Evolutionary conservation across 441 rosid species (phyloP).

Genomic region (Arabidopsis lyrata): DNA sequence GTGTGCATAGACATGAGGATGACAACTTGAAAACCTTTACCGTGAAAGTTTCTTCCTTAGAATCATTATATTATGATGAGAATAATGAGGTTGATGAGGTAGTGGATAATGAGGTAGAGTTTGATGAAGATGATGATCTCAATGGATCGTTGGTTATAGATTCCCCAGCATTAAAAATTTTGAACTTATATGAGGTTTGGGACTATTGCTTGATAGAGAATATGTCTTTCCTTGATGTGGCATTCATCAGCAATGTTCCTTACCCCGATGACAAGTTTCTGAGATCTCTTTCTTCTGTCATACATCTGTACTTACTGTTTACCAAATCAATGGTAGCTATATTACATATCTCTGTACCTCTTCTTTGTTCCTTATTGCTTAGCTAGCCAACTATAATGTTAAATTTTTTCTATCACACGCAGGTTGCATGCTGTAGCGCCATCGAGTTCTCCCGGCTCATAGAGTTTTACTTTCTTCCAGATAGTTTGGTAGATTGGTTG

Average conservation of each 20-base stretch:
- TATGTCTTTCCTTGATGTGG: background rate
- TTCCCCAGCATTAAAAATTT: background rate
- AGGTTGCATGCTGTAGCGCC: background rate
- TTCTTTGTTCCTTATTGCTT: background rate
- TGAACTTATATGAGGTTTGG: background rate
- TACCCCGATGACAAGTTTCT: background rate
- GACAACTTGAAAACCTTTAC: conserved; percentile 9
- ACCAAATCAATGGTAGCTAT: background rate
- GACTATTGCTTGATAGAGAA: background rate
- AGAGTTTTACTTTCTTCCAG: background rate
- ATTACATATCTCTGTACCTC: background rate
- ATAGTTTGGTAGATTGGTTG: background rate
- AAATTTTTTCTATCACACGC: background rate
- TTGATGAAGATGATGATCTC: background rate
- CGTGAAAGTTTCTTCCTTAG: conserved; percentile 3
- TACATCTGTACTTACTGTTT: background rate
- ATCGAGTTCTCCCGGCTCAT: background rate
- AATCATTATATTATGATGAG: background rate
- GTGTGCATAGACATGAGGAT: background rate
- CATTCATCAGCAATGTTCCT: fast-evolving
- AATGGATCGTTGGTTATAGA: background rate
- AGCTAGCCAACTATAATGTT: background rate
- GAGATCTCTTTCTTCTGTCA: background rate
- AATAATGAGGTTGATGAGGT: too few relatives aligned
- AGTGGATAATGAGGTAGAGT: background rate